Base-by-base conservation (phyloP, 139 green algal species). In the Chlorella sorokiniana region DNA sequence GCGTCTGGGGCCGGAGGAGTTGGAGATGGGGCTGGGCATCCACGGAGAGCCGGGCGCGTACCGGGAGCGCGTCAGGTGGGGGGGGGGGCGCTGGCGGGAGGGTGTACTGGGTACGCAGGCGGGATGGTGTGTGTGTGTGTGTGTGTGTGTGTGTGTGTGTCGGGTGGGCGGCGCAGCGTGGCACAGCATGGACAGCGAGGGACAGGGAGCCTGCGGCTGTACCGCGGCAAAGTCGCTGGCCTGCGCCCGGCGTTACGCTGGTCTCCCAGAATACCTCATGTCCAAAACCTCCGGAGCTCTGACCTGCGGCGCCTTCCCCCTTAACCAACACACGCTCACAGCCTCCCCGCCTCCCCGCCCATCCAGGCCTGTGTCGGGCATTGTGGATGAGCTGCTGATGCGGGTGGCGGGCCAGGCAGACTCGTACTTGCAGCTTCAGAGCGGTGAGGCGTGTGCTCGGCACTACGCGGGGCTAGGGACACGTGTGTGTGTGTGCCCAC, bases 21-120 rank as follows among this genome's bases (percentile, higher is more conserved):
- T 97, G 61, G 94, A 98, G 86, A 40, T 98, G 64, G 95, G 95
- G 2, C 81, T 98, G 79, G 95, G 95, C 72, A 96, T 97, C 56
- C 95, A 98, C 81, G 94, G 94, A 0, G 95, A 98, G 88, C 93
- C 93, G 0, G 95, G 95, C 22, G 83, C 81, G 8, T 84, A 68
- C 59, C 20, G 33, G 5, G 72, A 48, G 23, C n/a, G 35, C 4
- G 38, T 79, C 3, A 62, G 72, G 72, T 79, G 72, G 31, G 72
- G 16, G 45, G 35, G 33, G 48, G 22, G 1, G 38, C 56, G 31
- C 78, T 95, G 74, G 54, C 92, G 61, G 35, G 74, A 44, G 63
- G 31, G 8, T 69, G 62, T 11, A 69, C 22, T 10, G n/a, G 22
- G n/a, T 14, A 31, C 18, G 65, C 33, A 29, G 65, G 65, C 31